Conservation (phyloP, 2,329 filamentous ascomycete genomes). For the Calonectria hongkongensis region DNA sequence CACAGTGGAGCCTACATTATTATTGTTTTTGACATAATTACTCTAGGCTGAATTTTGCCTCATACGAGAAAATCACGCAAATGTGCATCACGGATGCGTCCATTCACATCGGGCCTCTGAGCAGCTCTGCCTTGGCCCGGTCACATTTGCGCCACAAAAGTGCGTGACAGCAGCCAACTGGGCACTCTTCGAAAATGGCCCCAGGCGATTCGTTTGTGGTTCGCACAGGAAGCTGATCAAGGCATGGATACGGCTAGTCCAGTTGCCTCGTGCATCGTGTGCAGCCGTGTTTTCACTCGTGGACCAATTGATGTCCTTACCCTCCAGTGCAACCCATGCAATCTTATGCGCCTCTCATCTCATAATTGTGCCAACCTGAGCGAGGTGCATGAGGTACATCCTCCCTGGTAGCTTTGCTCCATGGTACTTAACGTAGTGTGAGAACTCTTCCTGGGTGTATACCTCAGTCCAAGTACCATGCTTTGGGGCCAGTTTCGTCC, state of each 20-base stretch:
- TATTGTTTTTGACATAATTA: not conserved
- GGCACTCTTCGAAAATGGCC: not conserved
- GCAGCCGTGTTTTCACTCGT: not conserved
- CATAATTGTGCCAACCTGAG: not conserved
- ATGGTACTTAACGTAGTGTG: too few species aligned
- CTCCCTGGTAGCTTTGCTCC: not conserved
- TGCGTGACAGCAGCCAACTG: not conserved
- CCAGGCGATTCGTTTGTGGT: not conserved
- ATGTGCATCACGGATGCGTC: not conserved
- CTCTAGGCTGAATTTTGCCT: not conserved
- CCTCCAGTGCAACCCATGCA: not conserved
- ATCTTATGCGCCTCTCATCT: conserved; percentile 1
- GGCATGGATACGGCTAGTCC: not conserved
- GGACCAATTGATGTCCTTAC: not conserved
- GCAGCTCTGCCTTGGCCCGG: not conserved
- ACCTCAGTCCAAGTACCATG: not conserved
- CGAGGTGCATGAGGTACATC: conserved; percentile 11
- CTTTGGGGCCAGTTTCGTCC: too few species aligned
- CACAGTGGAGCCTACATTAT: too few species aligned
- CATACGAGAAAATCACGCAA: not conserved
- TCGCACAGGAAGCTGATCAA: not conserved
- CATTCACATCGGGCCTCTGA: not conserved
- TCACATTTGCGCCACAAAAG: not conserved
- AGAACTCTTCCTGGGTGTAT: not conserved
- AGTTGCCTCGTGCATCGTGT: not conserved